phyloP scores from a whole-genome alignment of 768 basidiomycete genomes.

The Lyophyllum shimeji region DNA sequence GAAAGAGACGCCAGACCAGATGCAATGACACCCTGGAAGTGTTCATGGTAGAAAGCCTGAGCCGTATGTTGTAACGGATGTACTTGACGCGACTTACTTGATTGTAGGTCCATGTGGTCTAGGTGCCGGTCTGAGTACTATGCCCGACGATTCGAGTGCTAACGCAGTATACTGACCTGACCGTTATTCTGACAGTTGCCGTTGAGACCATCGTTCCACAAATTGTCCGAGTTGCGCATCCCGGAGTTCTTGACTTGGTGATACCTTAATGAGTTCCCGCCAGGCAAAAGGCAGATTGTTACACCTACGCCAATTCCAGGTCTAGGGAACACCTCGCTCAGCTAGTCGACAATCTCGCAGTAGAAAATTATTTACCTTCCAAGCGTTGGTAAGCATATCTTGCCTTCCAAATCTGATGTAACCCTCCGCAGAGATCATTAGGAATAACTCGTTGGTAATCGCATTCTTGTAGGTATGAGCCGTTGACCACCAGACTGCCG shows the following conservation, averaged over 20 bases:
- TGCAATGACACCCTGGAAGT: slow-evolving; percentile 50
- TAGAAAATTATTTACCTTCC: slow-evolving; percentile 30
- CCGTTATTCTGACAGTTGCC: slow-evolving; percentile 41
- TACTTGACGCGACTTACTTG: slow-evolving; percentile 33
- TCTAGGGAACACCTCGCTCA: slow-evolving; percentile 15
- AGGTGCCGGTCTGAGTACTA: not conserved
- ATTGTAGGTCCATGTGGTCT: slow-evolving; percentile 64
- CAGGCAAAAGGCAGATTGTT: not conserved
- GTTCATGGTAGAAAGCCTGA: not conserved
- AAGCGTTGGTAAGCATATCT: slow-evolving; percentile 47
- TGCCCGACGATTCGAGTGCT: not conserved
- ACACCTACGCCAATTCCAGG: slow-evolving; percentile 36
- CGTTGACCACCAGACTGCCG: slow-evolving; percentile 55
- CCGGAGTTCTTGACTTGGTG: slow-evolving; percentile 38
- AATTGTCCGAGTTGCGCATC: slow-evolving; percentile 44
- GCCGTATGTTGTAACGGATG: not conserved
- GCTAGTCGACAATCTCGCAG: not conserved
- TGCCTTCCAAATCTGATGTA: slow-evolving; percentile 37
- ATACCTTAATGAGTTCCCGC: not conserved
- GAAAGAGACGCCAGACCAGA: slow-evolving; percentile 50
- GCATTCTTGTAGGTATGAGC: slow-evolving; percentile 59
- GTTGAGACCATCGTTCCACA: slow-evolving; percentile 46
- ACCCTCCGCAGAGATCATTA: slow-evolving; percentile 48
- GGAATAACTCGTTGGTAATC: slow-evolving; percentile 59
- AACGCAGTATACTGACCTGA: slow-evolving; percentile 26